Percentiles rank a stretch among this genome's conserved stretches.
Conservation (phyloP, 78 protist species). For the Tieghemostelium lacteum region DNA sequence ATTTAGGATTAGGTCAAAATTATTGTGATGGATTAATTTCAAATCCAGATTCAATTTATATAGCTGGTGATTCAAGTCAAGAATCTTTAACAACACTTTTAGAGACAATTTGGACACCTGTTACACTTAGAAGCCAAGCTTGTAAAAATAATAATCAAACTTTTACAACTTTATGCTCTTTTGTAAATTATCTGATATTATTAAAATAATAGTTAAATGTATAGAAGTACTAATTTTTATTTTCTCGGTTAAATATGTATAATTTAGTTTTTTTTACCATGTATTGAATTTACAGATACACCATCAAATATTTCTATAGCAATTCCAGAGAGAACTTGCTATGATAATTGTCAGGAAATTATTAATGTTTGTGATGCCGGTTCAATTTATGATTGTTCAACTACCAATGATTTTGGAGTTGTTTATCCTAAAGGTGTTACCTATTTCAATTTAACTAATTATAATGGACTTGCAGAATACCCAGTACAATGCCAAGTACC, state of each 20-base stretch:
- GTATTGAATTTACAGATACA: not conserved
- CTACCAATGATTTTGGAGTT: not conserved
- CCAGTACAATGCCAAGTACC: too few relatives aligned
- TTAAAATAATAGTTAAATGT: too few relatives aligned
- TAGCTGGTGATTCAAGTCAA: not conserved
- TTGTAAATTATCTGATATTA: too few relatives aligned
- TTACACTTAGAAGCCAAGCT: not conserved
- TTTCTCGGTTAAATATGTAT: not conserved
- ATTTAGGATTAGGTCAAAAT: not conserved
- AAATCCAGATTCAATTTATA: not conserved
- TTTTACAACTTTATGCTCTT: not conserved
- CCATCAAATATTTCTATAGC: not conserved
- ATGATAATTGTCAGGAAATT: not conserved
- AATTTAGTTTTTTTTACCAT: not conserved
- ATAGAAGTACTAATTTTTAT: too few relatives aligned
- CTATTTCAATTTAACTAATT: too few relatives aligned
- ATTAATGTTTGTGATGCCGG: not conserved
- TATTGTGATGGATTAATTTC: constrained; percentile 8
- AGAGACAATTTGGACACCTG: not conserved
- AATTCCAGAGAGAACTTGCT: not conserved
- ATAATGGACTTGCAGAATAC: too few relatives aligned
- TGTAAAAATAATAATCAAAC: not conserved
- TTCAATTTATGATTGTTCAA: not conserved
- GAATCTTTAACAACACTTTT: too few relatives aligned
- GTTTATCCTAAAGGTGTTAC: not conserved